A percentile compares a stretch with the other conserved stretches of the same genome.
These are phyloP conservation scores for Arbutus unedo DNA, from an alignment of 148 eudicot species.

Conservation along the genomic window DNA sequence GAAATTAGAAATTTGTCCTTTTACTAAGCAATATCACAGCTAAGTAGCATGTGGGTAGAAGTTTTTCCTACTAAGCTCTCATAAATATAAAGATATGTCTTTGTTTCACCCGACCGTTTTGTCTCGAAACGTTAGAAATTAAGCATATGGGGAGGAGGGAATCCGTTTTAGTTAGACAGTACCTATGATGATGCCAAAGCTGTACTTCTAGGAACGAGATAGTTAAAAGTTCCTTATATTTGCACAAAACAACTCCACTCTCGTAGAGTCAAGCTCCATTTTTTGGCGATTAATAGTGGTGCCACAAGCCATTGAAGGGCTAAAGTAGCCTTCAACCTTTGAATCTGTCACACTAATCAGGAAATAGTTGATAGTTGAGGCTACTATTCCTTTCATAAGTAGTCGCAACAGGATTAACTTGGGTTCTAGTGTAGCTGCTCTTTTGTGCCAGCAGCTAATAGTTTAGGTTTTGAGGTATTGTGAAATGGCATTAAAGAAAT, in stretches of 20 bases:
- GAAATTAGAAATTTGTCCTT: not conserved
- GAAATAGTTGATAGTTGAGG: not conserved
- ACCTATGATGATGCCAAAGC: not conserved
- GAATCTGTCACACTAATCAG: not conserved
- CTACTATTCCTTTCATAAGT: not conserved
- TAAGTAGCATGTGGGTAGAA: not conserved
- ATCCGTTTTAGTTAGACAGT: not conserved
- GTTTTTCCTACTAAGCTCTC: not conserved
- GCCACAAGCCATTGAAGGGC: not conserved
- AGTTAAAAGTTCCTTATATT: not conserved
- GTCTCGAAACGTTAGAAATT: not conserved
- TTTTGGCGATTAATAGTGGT: not conserved
- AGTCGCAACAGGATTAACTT: not conserved
- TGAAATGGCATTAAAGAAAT: not conserved
- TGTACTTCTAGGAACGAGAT: not conserved
- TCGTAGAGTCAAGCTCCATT: not conserved
- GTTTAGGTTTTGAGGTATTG: not conserved
- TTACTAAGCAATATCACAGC: not conserved
- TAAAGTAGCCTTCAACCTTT: not conserved
- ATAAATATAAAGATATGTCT: not conserved
- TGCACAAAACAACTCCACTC: not conserved
- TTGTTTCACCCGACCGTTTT: not conserved
- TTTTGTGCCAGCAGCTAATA: not conserved
- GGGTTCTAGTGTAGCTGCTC: not conserved
- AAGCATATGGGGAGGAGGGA: not conserved